These are phyloP conservation scores for Pulicaria dysenterica DNA, from an alignment of 129 eudicot species.

Conservation along the genomic window DNA sequence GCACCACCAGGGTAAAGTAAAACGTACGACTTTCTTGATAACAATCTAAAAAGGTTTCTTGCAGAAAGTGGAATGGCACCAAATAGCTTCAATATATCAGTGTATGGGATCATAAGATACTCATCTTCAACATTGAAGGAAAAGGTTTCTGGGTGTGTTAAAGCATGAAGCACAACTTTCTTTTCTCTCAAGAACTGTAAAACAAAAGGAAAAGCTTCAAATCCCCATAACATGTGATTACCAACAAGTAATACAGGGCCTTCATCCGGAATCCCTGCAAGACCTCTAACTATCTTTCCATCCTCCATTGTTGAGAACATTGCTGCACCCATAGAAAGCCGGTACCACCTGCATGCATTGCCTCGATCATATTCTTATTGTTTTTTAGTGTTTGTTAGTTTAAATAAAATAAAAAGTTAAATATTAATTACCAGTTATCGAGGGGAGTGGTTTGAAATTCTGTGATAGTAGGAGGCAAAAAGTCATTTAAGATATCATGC, in stretches of 20 bases:
- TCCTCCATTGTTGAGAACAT: constrained; percentile 67
- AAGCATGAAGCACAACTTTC: constrained; percentile 41
- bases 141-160: constrained; percentile 32
- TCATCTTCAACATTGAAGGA: constrained; percentile 26
- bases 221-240: constrained; percentile 79
- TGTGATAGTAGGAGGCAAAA: constrained; percentile 75
- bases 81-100: constrained; percentile 28
- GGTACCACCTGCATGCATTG: constrained; percentile 48
- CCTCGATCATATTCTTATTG: constrained; percentile 10
- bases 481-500: constrained; percentile 66
- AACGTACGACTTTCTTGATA: constrained; percentile 30
- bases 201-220: constrained; percentile 52
- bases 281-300: constrained; percentile 82
- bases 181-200: constrained; percentile 60
- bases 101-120: constrained; percentile 18
- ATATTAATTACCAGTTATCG: constrained; percentile 38
- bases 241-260: constrained; percentile 91
- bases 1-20: constrained; percentile 41
- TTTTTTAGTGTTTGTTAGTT: background rate
- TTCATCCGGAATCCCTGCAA: constrained; percentile 73
- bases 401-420: background rate
- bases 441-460: constrained; percentile 55
- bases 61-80: constrained; percentile 40
- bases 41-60: constrained; percentile 32
- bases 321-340: constrained; percentile 50